phyloP scores from a whole-genome alignment of 805 yeast genomes.

The Hanseniaspora nectarophila region DNA sequence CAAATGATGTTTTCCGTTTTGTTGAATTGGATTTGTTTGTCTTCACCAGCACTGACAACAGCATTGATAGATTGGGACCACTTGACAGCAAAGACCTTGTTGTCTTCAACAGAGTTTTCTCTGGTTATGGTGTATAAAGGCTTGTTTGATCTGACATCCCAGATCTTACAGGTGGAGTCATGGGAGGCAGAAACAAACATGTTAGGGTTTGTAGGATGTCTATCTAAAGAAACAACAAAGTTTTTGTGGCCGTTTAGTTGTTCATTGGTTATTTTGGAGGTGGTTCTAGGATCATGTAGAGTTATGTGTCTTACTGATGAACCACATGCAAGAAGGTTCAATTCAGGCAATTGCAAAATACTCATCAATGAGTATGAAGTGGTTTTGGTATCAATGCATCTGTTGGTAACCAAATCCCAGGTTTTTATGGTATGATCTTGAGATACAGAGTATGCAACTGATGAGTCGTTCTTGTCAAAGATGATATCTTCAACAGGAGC shows the following conservation, averaged over 20 bases:
- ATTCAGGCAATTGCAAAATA: constrained; percentile 50
- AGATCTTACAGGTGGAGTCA: constrained; percentile 86
- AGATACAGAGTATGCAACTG: constrained; percentile 86
- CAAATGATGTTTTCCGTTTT: constrained; percentile 30
- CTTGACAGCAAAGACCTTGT: constrained; percentile 70
- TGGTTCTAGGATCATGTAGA: constrained; percentile 78
- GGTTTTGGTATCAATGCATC: constrained; percentile 75
- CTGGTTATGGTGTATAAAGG: constrained; percentile 74
- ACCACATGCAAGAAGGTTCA: constrained; percentile 76
- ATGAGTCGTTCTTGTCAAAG: constrained; percentile 57
- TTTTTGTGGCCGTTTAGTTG: constrained; percentile 84
- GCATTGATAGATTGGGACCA: constrained; percentile 68
- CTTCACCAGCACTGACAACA: constrained; percentile 86
- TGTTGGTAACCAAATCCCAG: constrained; percentile 85
- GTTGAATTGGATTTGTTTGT: constrained; percentile 82
- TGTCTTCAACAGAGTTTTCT: constrained; percentile 41
- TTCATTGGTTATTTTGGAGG: constrained; percentile 49
- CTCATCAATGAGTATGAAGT: constrained; percentile 80
- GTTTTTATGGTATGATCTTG: constrained; percentile 93
- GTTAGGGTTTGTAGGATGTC: constrained; percentile 65
- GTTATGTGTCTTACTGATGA: constrained; percentile 96
- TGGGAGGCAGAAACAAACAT: constrained; percentile 87
- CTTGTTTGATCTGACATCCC: constrained; percentile 86
- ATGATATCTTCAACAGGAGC: constrained; percentile 80
- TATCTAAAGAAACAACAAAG: constrained; percentile 69